These are phyloP conservation scores for Codiaeum variegatum DNA, from an alignment of 441 rosid species.

Conservation along the genomic window DNA sequence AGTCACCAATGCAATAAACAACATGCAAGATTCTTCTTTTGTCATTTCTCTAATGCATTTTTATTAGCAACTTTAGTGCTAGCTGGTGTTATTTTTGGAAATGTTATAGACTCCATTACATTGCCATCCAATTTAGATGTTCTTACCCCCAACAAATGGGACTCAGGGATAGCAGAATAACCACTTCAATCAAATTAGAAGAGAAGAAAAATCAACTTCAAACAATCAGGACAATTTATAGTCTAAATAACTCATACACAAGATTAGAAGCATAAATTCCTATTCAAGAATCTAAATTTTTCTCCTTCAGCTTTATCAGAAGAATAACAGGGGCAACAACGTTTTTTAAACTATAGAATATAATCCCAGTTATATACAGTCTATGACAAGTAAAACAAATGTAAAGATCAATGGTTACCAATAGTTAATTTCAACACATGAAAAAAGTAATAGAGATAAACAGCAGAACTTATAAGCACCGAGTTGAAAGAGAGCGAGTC, in stretches of 20 bases:
- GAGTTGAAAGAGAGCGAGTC: slow-evolving; percentile 48
- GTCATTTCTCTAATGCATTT: slow-evolving; percentile 39
- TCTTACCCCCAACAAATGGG: slow-evolving; percentile 22
- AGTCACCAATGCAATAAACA: slow-evolving; percentile 77
- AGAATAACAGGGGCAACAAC: not conserved
- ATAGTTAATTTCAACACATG: too few relatives aligned
- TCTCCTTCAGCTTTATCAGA: not conserved
- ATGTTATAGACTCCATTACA: slow-evolving; percentile 14
- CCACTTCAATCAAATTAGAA: slow-evolving; percentile 7
- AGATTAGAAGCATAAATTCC: not conserved
- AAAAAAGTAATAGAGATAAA: not conserved
- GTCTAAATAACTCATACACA: not conserved
- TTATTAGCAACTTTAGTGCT: slow-evolving; percentile 24
- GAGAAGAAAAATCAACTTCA: not conserved
- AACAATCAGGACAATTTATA: not conserved
- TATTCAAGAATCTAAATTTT: not conserved
- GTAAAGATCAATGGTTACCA: not conserved
- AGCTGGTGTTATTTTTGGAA: slow-evolving; percentile 23
- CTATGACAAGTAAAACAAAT: not conserved
- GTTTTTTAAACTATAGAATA: not conserved
- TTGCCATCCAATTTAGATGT: slow-evolving; percentile 24
- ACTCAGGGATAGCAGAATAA: slow-evolving; percentile 33
- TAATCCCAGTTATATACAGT: not conserved
- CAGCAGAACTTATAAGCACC: slow-evolving; percentile 30
- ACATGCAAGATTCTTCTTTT: slow-evolving; percentile 86